Conservation (phyloP, 2,329 filamentous ascomycete genomes). For the Diplodia intermedia region DNA sequence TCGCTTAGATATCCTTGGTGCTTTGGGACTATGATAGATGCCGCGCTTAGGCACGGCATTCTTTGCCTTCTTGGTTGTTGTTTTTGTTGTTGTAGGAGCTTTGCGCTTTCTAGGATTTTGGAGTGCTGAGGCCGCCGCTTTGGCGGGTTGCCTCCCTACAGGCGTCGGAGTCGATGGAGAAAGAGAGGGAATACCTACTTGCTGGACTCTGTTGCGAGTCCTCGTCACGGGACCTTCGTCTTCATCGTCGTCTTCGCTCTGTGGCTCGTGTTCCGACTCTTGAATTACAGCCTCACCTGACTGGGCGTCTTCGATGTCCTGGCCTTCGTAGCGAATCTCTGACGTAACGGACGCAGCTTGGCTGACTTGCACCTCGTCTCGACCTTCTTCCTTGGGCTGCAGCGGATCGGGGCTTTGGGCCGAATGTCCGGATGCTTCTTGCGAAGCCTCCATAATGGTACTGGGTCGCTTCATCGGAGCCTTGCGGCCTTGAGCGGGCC, state of each 20-base stretch:
- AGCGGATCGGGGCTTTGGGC: constrained; percentile 17
- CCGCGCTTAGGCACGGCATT: background rate
- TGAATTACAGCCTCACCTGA: constrained; percentile 48
- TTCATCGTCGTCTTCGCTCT: constrained; percentile 46
- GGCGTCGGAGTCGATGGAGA: background rate
- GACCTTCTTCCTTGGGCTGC: constrained; percentile 11
- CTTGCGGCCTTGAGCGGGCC: constrained; percentile 54
- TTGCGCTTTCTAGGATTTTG: background rate
- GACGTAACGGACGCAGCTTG: constrained; percentile 20
- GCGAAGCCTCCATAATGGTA: constrained; percentile 61
- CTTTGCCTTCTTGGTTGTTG: background rate
- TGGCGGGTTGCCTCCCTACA: background rate
- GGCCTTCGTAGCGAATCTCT: constrained; percentile 22
- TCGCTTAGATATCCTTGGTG: background rate
- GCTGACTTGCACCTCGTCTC: constrained; percentile 24
- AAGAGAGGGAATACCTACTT: constrained; percentile 13
- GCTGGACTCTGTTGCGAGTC: constrained; percentile 49
- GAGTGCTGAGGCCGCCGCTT: background rate
- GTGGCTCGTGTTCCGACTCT: constrained; percentile 48
- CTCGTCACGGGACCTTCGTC: constrained; percentile 63
- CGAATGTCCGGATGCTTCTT: constrained; percentile 47
- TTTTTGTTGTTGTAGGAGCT: background rate
- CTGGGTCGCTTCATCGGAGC: constrained; percentile 57
- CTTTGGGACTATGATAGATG: background rate
- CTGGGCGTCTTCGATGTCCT: constrained; percentile 19